Base-by-base conservation (phyloP, 2,329 filamentous ascomycete genomes). In the Sclerotinia sclerotiorum region DNA sequence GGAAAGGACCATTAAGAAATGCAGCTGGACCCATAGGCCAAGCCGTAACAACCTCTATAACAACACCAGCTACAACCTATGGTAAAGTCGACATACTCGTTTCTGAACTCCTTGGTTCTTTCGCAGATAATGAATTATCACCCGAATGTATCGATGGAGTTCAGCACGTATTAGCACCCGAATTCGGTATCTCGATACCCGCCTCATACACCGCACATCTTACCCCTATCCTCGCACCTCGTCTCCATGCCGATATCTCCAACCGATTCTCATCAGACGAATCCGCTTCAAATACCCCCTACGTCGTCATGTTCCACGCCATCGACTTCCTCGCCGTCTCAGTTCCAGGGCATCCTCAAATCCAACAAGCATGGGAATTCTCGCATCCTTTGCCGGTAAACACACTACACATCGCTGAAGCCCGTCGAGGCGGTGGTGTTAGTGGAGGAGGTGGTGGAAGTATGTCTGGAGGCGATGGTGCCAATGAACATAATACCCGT, bases 91-190 rank as follows among this genome's bases (percentile, higher is more conserved):
- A 99, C 78, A 97, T 99, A 67, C 82, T 99, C 4, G 88, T 99
- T 39, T 97, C 94, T 2, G 95, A 99, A 79, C 87, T 99, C 0
- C 86, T 99, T 0, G 95, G 93, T 49, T 97, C 94, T 2, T 99
- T 98, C 77, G 95, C 90, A 32, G 95, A 99, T 80, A 99, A 99
- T 76, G 95, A 99, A 80, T 87, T 99, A 13, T 97, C 93, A 0
- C 95, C 95, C 0, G 95, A 99, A 81, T 99, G 95, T 76, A 84
- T 99, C 15, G 95, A 99, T 78, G 95, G 95, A 56, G 94, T 98
- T 62, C 94, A 97, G 77, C 90, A 94, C 75, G 91, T 98, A 55
- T 82, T 99, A n/a, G 82, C 86, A 15, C 82, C 90, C 0, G 84
- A 85, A 0, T 87, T 94, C 75, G 96, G 95, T 48, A 94, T 99